Base-by-base conservation (phyloP, 176 grass and related monocot species). In the Poa annua region DNA sequence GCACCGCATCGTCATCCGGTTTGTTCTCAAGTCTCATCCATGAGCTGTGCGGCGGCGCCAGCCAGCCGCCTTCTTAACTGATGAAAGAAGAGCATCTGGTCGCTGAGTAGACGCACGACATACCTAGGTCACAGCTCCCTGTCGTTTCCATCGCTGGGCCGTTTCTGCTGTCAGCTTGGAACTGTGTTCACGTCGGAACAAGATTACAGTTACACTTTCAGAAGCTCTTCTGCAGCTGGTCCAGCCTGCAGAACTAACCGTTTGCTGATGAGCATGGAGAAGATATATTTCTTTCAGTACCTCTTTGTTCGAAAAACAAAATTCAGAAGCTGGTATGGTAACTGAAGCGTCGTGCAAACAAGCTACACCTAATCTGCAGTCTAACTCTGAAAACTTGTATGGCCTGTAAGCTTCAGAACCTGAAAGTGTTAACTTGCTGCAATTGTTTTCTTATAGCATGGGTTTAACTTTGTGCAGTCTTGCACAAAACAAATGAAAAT, bases 161-260 rank as follows among this genome's bases (percentile, higher is more conserved):
- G 38, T 14, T 77, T 84, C 42, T 54, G 85, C n/a, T 42, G 35
- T 60, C 85, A 49, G 20, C 21, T 76, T 82, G 63, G 62, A 52
- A 57, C 24, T 44, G 38, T 44, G 38, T 60, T 47, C 53, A 63
- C 14, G 42, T 33, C 57, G 11, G 22, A 63, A 19, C 53, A 62
- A 15, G 15, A 78, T 63, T 36, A 39, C 4, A 54, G 72, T 51
- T 75, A 35, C 48, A 35, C 21, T 33, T 10, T 50, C 6, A 15
- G 25, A 33, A 65, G 5, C 60, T 65, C 77, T 65, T 66, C 77
- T 66, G 33, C 49, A n/a, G 7, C 35, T 82, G 51, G 51, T 26
- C 34, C 50, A n/a, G 66, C 21, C 26, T 8, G 14, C n/a, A 56
- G 2, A 72, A 9, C 51, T n/a, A 24, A 21, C 20, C 8, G 56